Percentiles rank a stretch among this genome's conserved stretches.
Conservation (phyloP, 2,329 filamentous ascomycete genomes). For the Alternaria brassicicola region DNA sequence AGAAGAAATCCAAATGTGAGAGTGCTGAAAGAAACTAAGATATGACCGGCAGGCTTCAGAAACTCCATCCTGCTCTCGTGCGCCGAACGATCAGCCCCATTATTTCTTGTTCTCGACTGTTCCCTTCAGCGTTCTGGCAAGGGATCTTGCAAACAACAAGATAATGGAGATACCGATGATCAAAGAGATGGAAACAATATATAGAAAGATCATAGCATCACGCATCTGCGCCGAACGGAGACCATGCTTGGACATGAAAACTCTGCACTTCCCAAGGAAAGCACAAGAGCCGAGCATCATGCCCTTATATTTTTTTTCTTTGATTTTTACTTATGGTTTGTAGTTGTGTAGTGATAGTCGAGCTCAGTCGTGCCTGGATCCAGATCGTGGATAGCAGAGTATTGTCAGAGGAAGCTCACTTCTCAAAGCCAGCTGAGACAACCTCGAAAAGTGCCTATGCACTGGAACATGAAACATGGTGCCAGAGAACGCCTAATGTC, state of each 20-base stretch:
- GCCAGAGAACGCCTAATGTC: conserved; percentile 14
- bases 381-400: conserved; percentile 27
- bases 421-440: conserved; percentile 25
- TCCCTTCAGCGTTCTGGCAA: background rate
- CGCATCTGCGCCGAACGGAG: background rate
- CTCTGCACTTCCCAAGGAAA: conserved; percentile 21
- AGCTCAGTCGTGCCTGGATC: conserved; percentile 35
- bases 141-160: background rate
- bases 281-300: conserved; percentile 36
- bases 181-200: background rate
- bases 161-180: background rate
- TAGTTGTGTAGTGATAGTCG: conserved; percentile 28
- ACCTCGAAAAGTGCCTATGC: conserved; percentile 12
- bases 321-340: conserved; percentile 28
- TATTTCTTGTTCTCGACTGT: background rate
- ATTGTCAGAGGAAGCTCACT: conserved; percentile 21
- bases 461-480: conserved; percentile 21
- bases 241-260: conserved; percentile 36
- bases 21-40: background rate
- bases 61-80: background rate
- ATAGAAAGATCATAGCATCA: background rate
- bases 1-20: background rate
- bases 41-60: background rate
- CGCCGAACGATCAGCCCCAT: background rate
- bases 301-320: conserved; percentile 46